Conservation (phyloP, 2,329 filamentous ascomycete genomes). For the Aspergillus glaucus region DNA sequence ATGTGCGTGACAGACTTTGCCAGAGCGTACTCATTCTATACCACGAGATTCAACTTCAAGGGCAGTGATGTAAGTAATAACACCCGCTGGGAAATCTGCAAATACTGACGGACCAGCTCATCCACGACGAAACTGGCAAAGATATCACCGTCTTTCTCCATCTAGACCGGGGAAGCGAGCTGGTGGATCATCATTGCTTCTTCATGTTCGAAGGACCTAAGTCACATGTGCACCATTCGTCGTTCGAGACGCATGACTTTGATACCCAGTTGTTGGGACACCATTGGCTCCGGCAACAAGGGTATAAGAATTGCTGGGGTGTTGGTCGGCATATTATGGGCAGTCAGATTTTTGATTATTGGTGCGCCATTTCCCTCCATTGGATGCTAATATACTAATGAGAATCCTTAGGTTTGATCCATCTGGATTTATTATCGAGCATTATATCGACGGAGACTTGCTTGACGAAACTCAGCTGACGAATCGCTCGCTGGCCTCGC, state of each 20-base stretch:
- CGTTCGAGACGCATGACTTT: conserved; percentile 65
- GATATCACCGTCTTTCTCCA: conserved; percentile 48
- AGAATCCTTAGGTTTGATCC: conserved; percentile 41
- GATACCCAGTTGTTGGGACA: conserved; percentile 65
- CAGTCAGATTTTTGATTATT: conserved; percentile 67
- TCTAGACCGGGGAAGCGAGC: conserved; percentile 46
- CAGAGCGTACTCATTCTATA: conserved; percentile 5
- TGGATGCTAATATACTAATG: not conserved
- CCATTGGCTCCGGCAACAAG: conserved; percentile 58
- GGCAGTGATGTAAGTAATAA: conserved; percentile 4
- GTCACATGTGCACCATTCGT: conserved; percentile 59
- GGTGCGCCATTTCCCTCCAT: conserved; percentile 39
- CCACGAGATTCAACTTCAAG: conserved; percentile 6
- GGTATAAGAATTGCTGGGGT: conserved; percentile 62
- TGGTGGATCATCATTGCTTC: conserved; percentile 52
- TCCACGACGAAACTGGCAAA: conserved; percentile 6
- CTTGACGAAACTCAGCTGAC: conserved; percentile 52
- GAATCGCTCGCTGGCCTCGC: conserved; percentile 8
- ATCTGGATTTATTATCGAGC: conserved; percentile 57
- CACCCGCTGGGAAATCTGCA: not conserved
- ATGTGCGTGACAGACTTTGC: conserved; percentile 8
- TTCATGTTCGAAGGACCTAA: conserved; percentile 36
- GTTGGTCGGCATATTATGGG: conserved; percentile 64
- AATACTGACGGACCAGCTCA: not conserved
- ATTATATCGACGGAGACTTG: conserved; percentile 66